A percentile compares a stretch with the other conserved stretches of the same genome.
Evolutionary conservation across 257 asterid species (phyloP).

Genomic region (Gentiana dahurica): DNA sequence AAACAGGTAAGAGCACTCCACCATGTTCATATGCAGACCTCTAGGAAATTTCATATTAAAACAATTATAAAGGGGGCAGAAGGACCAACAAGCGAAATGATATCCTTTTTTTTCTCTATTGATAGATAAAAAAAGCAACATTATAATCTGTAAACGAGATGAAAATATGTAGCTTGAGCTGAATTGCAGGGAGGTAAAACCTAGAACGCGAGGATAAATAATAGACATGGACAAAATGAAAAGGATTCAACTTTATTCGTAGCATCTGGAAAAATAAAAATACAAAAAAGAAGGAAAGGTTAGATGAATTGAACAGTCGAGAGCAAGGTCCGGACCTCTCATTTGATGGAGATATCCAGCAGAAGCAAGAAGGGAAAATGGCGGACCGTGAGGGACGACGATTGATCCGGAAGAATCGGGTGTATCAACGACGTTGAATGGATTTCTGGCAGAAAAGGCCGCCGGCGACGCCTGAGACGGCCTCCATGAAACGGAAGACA

Average conservation of each 20-base stretch:
- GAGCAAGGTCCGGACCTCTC: constrained; percentile 31
- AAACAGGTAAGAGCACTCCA: too few relatives aligned
- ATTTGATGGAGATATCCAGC: constrained; percentile 29
- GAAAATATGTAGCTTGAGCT: too few relatives aligned
- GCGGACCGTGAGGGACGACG: constrained; percentile 4
- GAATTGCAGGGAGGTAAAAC: neutral
- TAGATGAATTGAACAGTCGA: too few relatives aligned
- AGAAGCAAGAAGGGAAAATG: constrained; percentile 18
- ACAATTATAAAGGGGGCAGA: neutral
- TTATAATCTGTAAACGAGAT: neutral
- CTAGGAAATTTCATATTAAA: too few relatives aligned
- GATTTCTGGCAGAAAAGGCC: constrained; percentile 20
- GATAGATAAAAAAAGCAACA: neutral
- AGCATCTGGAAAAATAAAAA: neutral
- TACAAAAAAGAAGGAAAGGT: neutral
- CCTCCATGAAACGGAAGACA: constrained; percentile 42
- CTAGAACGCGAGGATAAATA: neutral
- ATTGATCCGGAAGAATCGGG: constrained; percentile 23
- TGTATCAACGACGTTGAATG: constrained; percentile 26
- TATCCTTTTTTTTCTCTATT: too few relatives aligned
- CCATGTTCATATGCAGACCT: too few relatives aligned
- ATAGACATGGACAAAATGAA: neutral
- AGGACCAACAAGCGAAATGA: neutral
- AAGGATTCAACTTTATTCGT: neutral
- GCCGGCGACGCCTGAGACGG: constrained; percentile 37